Evolutionary conservation across 371 early-diverging fungal species (phyloP).

Genomic region (Mortierella sp.): DNA sequence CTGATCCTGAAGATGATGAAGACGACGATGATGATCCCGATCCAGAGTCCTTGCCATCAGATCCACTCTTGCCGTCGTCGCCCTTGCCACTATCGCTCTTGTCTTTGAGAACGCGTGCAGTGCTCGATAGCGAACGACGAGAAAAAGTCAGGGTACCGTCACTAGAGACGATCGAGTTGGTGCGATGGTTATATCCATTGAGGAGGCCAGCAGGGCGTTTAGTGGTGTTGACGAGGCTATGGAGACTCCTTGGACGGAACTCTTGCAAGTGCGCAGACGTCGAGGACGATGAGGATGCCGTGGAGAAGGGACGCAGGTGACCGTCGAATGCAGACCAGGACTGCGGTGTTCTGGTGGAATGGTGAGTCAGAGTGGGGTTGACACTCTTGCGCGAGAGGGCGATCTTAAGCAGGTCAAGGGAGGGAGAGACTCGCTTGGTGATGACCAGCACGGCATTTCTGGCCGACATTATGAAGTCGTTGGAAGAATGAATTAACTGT

Average conservation of each 20-base stretch:
- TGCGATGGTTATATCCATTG: slow-evolving; percentile 4
- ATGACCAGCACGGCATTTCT: slow-evolving; percentile 52
- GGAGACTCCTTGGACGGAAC: slow-evolving; percentile 25
- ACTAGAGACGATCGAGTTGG: neutral
- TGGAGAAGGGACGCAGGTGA: slow-evolving; percentile 44
- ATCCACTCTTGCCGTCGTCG: slow-evolving; percentile 18
- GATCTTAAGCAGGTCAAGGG: slow-evolving; percentile 39
- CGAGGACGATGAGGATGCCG: neutral
- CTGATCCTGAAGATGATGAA: slow-evolving; percentile 23
- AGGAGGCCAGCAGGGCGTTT: slow-evolving; percentile 1
- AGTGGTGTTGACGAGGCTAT: slow-evolving; percentile 17
- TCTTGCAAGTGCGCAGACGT: slow-evolving; percentile 27
- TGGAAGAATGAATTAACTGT: too few species aligned
- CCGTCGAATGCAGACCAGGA: slow-evolving; percentile 46
- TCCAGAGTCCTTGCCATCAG: slow-evolving; percentile 41
- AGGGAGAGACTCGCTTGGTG: slow-evolving; percentile 47
- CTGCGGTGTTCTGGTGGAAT: slow-evolving; percentile 20
- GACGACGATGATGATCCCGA: slow-evolving; percentile 29
- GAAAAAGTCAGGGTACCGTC: slow-evolving; percentile 6
- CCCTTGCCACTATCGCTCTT: slow-evolving; percentile 27
- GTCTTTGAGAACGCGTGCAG: slow-evolving; percentile 40
- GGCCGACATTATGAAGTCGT: slow-evolving; percentile 27
- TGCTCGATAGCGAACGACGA: slow-evolving; percentile 39
- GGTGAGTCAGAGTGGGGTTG: slow-evolving; percentile 46
- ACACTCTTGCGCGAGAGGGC: slow-evolving; percentile 42